Base-by-base conservation (phyloP, 106 monocot species). In the Triglochin maritima region DNA sequence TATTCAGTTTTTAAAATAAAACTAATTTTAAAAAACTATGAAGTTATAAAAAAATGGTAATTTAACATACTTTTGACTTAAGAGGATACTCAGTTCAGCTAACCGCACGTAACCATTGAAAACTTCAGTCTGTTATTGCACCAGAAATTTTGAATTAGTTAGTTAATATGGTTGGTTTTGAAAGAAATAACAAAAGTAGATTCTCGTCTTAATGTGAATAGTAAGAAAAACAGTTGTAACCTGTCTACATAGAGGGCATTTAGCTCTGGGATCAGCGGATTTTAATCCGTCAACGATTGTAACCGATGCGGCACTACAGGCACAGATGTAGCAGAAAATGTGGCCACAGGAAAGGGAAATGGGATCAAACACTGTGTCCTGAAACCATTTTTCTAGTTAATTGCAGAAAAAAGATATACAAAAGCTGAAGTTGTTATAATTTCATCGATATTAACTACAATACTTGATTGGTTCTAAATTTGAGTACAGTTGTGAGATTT, bases 331-430 rank as follows among this genome's bases (percentile, higher is more conserved):
- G 75, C 90, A 94, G 70, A 87, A 90, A 56, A 90, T 85, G 51
- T 90, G 94, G 15, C 94, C 94, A 64, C 89, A 94, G 12, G 79
- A 59, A 50, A 94, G 89, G 44, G 89, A 67, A 41, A 94, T 76
- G 2, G 94, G 85, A 61, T 90, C 87, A 45, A 94, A 94, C 43
- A 94, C 81, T 0, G 87, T 90, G 44, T 94, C 94, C 94, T 94
- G 79, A 4, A 78, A 71, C 47, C 14, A 64, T 10, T 4, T 16
- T 69, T 43, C 29, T 29, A 29, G 29, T 29, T 29, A 29, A 29
- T 29, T 29, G 0, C 29, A 29, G 29, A 29, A 29, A 29, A 29
- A 29, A 29, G 29, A 29, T 29, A 0, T 29, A 29, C 29, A 29
- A 29, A 29, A 29, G 29, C 29, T 29, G 29, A 29, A 29, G 29